Conservation (phyloP, 805 yeast species). For the Myxozyma kluyveri region DNA sequence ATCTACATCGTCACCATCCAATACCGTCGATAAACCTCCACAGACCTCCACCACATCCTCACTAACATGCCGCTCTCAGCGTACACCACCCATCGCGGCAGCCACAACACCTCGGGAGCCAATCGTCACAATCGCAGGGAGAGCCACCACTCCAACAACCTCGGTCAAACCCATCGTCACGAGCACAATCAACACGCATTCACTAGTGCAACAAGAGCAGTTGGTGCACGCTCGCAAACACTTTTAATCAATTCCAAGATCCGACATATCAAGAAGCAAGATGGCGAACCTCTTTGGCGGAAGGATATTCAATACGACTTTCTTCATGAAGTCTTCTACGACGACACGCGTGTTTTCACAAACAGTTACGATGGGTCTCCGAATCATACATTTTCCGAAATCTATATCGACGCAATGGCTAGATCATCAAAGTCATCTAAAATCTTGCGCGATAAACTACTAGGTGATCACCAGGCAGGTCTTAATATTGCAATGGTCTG, state of each 20-base stretch:
- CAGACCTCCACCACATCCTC: neutral
- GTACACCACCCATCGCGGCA: constrained; percentile 6
- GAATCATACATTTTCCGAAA: constrained; percentile 73
- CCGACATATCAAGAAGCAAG: constrained; percentile 67
- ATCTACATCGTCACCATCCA: neutral
- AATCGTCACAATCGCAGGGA: neutral
- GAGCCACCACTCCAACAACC: neutral
- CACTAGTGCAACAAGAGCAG: constrained; percentile 6
- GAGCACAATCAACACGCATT: neutral
- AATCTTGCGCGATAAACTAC: constrained; percentile 72
- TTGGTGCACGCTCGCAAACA: constrained; percentile 26
- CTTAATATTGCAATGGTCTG: constrained; percentile 77
- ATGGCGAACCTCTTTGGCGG: constrained; percentile 90
- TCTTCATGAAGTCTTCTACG: constrained; percentile 59
- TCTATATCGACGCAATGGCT: constrained; percentile 77
- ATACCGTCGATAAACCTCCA: neutral
- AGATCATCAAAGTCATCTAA: constrained; percentile 80
- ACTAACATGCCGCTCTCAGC: constrained; percentile 7
- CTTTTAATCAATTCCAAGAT: constrained; percentile 36
- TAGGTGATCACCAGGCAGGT: constrained; percentile 60
- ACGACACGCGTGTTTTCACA: constrained; percentile 63
- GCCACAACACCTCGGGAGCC: constrained; percentile 1
- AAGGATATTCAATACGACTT: constrained; percentile 84
- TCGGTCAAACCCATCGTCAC: neutral
- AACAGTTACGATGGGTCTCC: constrained; percentile 40